Percentiles rank a stretch among this genome's conserved stretches.
Conservation (phyloP, 192 early-diverging fungal genomes). For the Entophlyctis helioformis region DNA sequence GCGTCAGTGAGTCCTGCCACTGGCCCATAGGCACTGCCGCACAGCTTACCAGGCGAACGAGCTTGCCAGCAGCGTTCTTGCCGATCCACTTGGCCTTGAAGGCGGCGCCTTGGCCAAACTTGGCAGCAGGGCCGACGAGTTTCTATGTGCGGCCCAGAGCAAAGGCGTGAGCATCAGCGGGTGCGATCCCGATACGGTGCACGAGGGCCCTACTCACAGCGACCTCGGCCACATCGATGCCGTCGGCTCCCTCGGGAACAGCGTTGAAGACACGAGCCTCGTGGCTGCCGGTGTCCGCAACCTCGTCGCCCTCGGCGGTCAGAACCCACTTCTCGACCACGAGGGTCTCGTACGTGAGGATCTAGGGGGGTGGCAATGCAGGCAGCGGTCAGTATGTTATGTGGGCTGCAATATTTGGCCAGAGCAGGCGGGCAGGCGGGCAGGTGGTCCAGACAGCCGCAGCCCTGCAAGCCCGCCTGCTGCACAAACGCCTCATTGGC, state of each 20-base stretch:
- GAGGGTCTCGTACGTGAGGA: conserved; percentile 65
- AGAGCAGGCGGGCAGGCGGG: too few species aligned
- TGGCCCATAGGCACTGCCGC: neutral
- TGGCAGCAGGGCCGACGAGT: conserved; percentile 58
- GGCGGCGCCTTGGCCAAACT: conserved; percentile 88
- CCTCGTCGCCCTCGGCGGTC: conserved; percentile 78
- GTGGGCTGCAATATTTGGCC: too few species aligned
- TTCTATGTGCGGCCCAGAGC: conserved; percentile 7
- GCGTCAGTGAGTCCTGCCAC: neutral
- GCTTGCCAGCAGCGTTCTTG: conserved; percentile 52
- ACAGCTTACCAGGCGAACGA: conserved; percentile 42
- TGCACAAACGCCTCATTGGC: too few species aligned
- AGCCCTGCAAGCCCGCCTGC: too few species aligned
- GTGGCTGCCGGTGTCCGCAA: conserved; percentile 78
- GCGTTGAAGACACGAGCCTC: conserved; percentile 87
- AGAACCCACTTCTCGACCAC: conserved; percentile 70
- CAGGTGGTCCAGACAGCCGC: too few species aligned
- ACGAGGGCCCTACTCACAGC: too few species aligned
- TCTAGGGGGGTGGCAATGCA: too few species aligned
- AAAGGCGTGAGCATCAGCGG: too few species aligned
- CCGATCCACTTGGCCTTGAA: conserved; percentile 98
- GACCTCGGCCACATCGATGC: conserved; percentile 77
- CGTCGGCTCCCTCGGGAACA: conserved; percentile 65
- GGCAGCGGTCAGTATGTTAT: too few species aligned
- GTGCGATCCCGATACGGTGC: too few species aligned